These are phyloP conservation scores for Spiraea crenata DNA, from an alignment of 331 rosid species.

Conservation along the genomic window DNA sequence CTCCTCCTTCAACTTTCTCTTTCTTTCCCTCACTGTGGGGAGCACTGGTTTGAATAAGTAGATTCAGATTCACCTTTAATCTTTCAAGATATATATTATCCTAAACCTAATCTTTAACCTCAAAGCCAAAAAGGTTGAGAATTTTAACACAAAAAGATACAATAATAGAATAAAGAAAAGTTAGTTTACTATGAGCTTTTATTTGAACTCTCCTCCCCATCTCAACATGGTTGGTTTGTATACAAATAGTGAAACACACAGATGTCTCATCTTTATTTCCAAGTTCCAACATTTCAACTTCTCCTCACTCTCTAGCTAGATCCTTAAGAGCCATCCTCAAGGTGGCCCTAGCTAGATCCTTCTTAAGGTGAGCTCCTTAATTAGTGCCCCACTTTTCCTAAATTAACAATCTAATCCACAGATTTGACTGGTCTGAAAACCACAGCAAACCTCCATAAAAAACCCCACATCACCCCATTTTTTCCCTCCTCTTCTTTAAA, in stretches of 20 bases:
- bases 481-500: slow-evolving; percentile 10
- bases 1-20: slow-evolving; percentile 1
- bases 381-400: not conserved
- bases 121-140: slow-evolving; percentile 22
- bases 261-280: not conserved
- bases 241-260: not conserved
- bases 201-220: no score
- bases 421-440: slow-evolving; percentile 29
- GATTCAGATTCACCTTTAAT: slow-evolving; percentile 43
- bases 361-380: slow-evolving; percentile 6
- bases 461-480: not conserved
- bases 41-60: slow-evolving; percentile 44
- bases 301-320: not conserved
- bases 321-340: not conserved
- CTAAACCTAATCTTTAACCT: slow-evolving; percentile 22
- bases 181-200: no score
- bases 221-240: no score
- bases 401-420: slow-evolving; percentile 19
- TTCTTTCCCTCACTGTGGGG: slow-evolving; percentile 30
- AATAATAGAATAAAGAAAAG: not conserved
- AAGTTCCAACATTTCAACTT: no score
- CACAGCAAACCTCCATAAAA: slow-evolving; percentile 3
- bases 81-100: slow-evolving; percentile 30
- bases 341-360: not conserved
- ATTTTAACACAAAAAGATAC: slow-evolving; percentile 16